Base-by-base conservation (phyloP, 768 basidiomycete species). In the Pleurotus salmoneostramineus region DNA sequence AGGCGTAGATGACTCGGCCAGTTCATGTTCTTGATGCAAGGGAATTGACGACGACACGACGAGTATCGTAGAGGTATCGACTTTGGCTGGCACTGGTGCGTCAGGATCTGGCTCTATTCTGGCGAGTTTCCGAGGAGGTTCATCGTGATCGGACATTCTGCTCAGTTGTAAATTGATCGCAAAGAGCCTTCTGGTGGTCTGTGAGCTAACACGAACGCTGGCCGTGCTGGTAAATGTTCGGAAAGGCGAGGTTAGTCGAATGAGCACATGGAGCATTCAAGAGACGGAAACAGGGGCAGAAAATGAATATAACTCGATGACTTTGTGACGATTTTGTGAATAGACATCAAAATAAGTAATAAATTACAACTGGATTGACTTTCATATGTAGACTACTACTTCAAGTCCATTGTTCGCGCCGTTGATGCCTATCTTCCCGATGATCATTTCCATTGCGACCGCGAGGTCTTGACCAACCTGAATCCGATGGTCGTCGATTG, bases 401-500 rank as follows among this genome's bases (percentile, higher is more conserved):
- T 27, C 21, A 27, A 27, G 21, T 27, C 21, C 21, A 27, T 27
- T 27, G 21, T 27, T 27, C 21, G 21, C 21, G 21, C 21, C 21
- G 21, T 27, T 27, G 21, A 27, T 27, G 21, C 21, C 21, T 27
- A 27, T 27, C 21, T 27, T 27, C 21, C 21, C 21, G 21, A 27
- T 27, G 21, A 27, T 27, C 21, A 27, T 27, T 27, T 27, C 21
- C 21, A 27, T 27, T 27, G 3, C 21, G 69, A 57, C 71, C 71
- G 45, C 82, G 76, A 46, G 44, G 43, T 56, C 61, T 60, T 12
- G 80, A 79, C 85, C 85, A 87, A 1, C 83, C 83, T 34, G 82
- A 76, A 63, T 88, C 87, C 14, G 79, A 71, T 36, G 82, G 71
- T 43, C 75, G 65, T 43, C 72, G 74, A 33, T 67, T 63, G 37